Conservation (phyloP, 2,329 filamentous ascomycete genomes). For the Leptodontidium sp. region DNA sequence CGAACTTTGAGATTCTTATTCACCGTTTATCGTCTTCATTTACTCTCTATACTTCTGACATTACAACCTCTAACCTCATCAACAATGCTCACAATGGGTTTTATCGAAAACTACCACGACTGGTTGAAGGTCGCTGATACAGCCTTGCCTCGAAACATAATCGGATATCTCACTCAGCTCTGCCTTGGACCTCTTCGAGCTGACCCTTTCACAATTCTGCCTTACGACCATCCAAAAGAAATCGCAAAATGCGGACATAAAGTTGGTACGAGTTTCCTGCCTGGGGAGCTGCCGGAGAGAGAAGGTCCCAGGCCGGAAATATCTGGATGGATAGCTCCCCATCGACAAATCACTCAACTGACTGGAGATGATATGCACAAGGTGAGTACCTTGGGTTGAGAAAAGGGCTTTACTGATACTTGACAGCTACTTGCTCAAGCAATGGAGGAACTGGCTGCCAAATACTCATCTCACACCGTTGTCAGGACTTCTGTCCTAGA, state of each 20-base stretch:
- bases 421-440: slow-evolving; percentile 30
- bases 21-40: not conserved
- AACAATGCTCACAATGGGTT: not conserved
- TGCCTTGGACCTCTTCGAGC: slow-evolving; percentile 35
- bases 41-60: not conserved
- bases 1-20: not conserved
- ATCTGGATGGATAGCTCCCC: slow-evolving; percentile 38
- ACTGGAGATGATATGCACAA: slow-evolving; percentile 36
- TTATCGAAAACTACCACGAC: slow-evolving; percentile 35
- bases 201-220: slow-evolving; percentile 33
- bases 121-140: slow-evolving; percentile 40
- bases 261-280: slow-evolving; percentile 31
- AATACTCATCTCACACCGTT: slow-evolving; percentile 29
- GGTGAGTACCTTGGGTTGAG: slow-evolving; percentile 16
- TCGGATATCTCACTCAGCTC: slow-evolving; percentile 39
- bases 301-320: slow-evolving; percentile 37
- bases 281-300: slow-evolving; percentile 31
- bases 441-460: slow-evolving; percentile 29
- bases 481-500: slow-evolving; percentile 38
- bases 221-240: slow-evolving; percentile 38
- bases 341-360: slow-evolving; percentile 36
- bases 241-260: slow-evolving; percentile 37
- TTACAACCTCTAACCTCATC: not conserved
- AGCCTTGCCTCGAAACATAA: slow-evolving; percentile 38
- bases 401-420: not conserved